A percentile compares a stretch with the other conserved stretches of the same genome.
These are phyloP conservation scores for Lentinula detonsa DNA, from an alignment of 768 basidiomycete species.

Conservation along the genomic window DNA sequence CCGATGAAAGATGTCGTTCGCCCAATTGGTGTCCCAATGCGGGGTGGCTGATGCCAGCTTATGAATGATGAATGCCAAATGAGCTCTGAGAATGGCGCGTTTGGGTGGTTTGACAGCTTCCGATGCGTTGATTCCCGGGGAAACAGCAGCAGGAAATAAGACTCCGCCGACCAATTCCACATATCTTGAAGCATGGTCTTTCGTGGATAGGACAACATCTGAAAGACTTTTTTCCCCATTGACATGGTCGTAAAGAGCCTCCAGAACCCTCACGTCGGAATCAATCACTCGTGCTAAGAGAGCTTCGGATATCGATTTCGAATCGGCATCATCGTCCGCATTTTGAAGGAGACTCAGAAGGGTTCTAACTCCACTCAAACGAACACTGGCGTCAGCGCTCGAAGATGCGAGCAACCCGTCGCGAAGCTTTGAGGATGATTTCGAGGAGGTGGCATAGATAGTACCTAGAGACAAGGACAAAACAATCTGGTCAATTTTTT, in stretches of 20 bases:
- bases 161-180: slow-evolving; percentile 34
- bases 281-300: slow-evolving; percentile 70
- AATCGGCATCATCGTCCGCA: slow-evolving; percentile 10
- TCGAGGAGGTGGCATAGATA: background rate
- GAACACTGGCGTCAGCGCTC: slow-evolving; percentile 54
- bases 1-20: slow-evolving; percentile 37
- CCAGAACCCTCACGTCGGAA: slow-evolving; percentile 50
- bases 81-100: slow-evolving; percentile 45
- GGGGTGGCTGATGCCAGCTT: slow-evolving; percentile 23
- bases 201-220: background rate
- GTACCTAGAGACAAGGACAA: slow-evolving; percentile 51
- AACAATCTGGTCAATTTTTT: slow-evolving; percentile 46
- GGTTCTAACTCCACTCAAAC: slow-evolving; percentile 52
- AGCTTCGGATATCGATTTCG: slow-evolving; percentile 58
- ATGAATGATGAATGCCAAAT: slow-evolving; percentile 52
- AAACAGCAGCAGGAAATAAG: slow-evolving; percentile 21
- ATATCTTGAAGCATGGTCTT: slow-evolving; percentile 23
- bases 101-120: slow-evolving; percentile 27
- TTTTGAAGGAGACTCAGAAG: slow-evolving; percentile 37
- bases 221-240: background rate
- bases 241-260: slow-evolving; percentile 58
- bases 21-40: slow-evolving; percentile 14
- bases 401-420: slow-evolving; percentile 40
- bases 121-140: background rate
- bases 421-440: background rate